Conservation (phyloP, 2,329 filamentous ascomycete species). For the Sclerotinia subarctica region DNA sequence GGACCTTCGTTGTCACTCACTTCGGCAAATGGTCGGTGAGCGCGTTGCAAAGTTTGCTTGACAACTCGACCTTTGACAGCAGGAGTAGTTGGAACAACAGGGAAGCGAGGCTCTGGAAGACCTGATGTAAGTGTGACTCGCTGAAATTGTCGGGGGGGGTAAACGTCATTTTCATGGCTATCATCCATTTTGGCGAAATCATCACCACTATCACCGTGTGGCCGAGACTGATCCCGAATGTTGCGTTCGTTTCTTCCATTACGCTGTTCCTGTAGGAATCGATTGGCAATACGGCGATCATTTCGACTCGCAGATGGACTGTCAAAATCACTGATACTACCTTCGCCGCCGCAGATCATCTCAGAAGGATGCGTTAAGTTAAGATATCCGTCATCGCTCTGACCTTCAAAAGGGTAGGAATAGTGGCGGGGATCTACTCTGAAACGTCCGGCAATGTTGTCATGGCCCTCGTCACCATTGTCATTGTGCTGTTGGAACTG, state of each 20-base stretch:
- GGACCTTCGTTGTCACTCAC: background rate
- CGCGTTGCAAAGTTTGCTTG: constrained; percentile 3
- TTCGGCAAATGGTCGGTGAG: background rate
- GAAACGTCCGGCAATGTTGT: background rate
- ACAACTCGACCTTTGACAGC: constrained; percentile 15
- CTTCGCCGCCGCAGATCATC: background rate
- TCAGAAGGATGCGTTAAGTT: background rate
- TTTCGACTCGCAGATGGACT: background rate
- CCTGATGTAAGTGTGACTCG: background rate
- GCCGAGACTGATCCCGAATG: background rate
- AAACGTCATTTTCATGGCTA: background rate
- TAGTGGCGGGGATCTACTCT: background rate
- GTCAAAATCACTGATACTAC: background rate
- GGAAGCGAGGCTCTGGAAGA: background rate
- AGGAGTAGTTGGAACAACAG: background rate
- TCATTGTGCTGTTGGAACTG: background rate
- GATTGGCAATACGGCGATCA: background rate
- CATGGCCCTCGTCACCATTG: background rate
- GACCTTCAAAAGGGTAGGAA: background rate
- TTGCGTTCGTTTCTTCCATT: background rate
- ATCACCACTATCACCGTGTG: background rate
- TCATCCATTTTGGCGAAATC: background rate
- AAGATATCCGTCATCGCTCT: background rate
- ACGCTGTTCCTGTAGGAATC: background rate
- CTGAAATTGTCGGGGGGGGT: background rate